Conservation (phyloP, 192 early-diverging fungal species). For the Coemansia sp. region DNA sequence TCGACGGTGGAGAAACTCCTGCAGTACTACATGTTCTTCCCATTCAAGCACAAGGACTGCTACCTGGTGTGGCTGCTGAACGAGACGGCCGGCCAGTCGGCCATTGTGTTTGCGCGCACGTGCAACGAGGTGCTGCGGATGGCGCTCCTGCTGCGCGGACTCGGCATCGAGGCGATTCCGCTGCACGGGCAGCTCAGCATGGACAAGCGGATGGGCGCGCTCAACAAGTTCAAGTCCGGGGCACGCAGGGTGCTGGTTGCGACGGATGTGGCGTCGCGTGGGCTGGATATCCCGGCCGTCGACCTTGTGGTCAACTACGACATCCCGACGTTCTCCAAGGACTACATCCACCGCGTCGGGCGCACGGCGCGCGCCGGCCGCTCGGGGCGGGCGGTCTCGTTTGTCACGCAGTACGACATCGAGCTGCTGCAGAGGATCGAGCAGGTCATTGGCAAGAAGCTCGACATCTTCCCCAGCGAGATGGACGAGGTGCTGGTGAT, state of each 20-base stretch:
- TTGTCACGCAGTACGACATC: conserved; percentile 91
- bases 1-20: conserved; percentile 90
- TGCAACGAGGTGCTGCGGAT: conserved; percentile 85
- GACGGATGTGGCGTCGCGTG: conserved; percentile 91
- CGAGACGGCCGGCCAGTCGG: conserved; percentile 87
- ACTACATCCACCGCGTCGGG: conserved; percentile 87
- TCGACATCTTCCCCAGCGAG: conserved; percentile 80
- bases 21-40: conserved; percentile 97
- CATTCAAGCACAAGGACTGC: conserved; percentile 92
- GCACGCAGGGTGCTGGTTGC: conserved; percentile 87
- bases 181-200: conserved; percentile 93
- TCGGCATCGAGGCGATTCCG: conserved; percentile 93
- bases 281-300: conserved; percentile 95
- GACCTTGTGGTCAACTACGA: conserved; percentile 98
- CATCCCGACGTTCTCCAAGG: conserved; percentile 85
- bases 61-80: conserved; percentile 93
- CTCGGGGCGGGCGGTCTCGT: conserved; percentile 77
- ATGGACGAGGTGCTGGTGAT: conserved; percentile 86
- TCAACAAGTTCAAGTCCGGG: conserved; percentile 94
- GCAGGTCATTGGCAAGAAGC: conserved; percentile 83
- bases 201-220: conserved; percentile 87
- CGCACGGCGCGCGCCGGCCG: conserved; percentile 83
- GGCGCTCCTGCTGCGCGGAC: conserved; percentile 82
- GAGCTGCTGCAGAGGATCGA: conserved; percentile 95
- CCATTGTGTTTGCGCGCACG: conserved; percentile 93